Conservation (phyloP, 148 eudicot genomes). For the Cornus suecica region DNA sequence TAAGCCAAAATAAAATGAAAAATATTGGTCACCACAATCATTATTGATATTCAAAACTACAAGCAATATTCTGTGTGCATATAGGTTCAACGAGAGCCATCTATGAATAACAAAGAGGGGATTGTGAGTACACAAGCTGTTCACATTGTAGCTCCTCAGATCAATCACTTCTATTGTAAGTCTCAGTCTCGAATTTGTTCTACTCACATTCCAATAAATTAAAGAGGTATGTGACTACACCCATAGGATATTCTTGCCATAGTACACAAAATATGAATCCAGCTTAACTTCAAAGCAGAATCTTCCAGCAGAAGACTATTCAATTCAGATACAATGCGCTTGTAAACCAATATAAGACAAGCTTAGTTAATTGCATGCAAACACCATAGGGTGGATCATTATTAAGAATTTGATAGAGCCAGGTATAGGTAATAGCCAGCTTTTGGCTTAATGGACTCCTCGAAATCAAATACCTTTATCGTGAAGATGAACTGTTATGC, state of each 20-base stretch:
- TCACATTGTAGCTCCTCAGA: background rate
- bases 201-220: background rate
- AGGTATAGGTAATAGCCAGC: background rate
- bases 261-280: background rate
- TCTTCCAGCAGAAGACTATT: background rate
- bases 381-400: background rate
- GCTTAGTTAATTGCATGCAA: background rate
- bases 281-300: background rate
- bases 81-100: background rate
- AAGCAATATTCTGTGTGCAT: background rate
- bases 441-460: background rate
- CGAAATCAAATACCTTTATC: background rate
- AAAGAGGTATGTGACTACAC: background rate
- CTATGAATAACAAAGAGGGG: background rate
- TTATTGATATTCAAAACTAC: background rate
- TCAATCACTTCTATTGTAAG: no score
- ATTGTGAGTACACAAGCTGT: background rate
- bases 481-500: background rate
- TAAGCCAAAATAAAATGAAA: slow-evolving; percentile 8
- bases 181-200: background rate
- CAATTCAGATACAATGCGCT: background rate
- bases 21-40: slow-evolving; percentile 17
- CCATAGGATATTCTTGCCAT: background rate
- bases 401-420: background rate
- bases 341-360: background rate